Conservation (phyloP, 345 rosid species). For the Rubroshorea leprosula region DNA sequence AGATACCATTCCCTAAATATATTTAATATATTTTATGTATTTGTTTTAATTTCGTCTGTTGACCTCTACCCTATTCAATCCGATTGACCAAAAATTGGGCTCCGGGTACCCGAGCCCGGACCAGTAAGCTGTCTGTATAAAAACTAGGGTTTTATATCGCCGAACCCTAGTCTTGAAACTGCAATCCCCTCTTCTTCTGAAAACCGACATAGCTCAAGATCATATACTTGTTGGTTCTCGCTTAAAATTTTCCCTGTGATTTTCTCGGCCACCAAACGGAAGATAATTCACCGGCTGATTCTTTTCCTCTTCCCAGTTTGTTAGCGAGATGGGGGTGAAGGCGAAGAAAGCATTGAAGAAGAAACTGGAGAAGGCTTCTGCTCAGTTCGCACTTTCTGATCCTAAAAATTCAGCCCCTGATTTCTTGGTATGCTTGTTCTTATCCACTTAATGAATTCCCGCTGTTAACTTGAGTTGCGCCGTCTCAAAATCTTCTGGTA, state of each 20-base stretch:
- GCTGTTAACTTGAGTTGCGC: not conserved
- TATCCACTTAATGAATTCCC: not conserved
- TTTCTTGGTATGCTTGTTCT: constrained; percentile 56
- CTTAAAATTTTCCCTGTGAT: not conserved
- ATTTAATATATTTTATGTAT: too few relatives aligned
- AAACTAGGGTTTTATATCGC: too few relatives aligned
- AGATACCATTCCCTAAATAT: too few relatives aligned
- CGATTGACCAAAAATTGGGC: too few relatives aligned
- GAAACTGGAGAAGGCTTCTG: constrained; percentile 48
- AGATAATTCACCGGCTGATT: not conserved
- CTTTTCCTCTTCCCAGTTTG: not conserved
- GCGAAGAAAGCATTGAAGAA: constrained; percentile 64
- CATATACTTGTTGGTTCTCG: not conserved
- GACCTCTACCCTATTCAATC: too few relatives aligned
- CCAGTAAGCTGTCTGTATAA: too few relatives aligned
- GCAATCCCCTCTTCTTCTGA: too few relatives aligned
- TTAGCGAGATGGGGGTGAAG: constrained; percentile 53
- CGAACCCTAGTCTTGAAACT: too few relatives aligned
- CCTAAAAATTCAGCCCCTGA: constrained; percentile 37
- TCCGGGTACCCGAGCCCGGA: too few relatives aligned
- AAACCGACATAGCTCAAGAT: too few relatives aligned
- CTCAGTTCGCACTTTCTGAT: constrained; percentile 22
- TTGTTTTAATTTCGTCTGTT: too few relatives aligned
- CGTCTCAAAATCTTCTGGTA: not conserved
- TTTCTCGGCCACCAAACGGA: not conserved